Conservation (phyloP, 2,329 filamentous ascomycete genomes). For the Colletotrichum sp. region DNA sequence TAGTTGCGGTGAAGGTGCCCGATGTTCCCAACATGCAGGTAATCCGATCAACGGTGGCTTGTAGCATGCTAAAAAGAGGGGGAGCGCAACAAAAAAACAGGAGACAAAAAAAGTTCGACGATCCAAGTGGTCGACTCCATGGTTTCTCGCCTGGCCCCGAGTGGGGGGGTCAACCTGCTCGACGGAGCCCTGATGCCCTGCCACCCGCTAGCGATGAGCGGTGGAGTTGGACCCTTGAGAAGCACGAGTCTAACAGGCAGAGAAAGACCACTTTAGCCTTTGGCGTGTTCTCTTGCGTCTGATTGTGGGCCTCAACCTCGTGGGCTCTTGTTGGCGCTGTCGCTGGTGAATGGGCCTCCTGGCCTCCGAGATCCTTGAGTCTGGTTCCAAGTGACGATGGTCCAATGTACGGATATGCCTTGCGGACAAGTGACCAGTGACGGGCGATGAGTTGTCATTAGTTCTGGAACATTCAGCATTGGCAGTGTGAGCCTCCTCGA, state of each 20-base stretch:
- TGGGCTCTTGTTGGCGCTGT: not conserved
- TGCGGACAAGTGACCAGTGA: not conserved
- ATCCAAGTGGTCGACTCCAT: not conserved
- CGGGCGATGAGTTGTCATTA: constrained; percentile 11
- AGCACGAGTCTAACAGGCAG: not conserved
- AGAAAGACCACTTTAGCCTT: not conserved
- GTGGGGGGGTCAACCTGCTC: not conserved
- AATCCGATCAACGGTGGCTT: constrained; percentile 14
- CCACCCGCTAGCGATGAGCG: not conserved
- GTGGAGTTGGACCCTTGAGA: constrained; percentile 19
- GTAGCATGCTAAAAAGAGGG: constrained; percentile 5
- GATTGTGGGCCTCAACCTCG: constrained; percentile 2
- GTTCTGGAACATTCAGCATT: not conserved
- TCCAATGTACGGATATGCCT: not conserved
- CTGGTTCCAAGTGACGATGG: not conserved
- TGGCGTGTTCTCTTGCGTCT: not conserved
- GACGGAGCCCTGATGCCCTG: constrained; percentile 1
- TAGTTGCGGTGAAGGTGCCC: constrained; percentile 22
- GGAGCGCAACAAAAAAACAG: not conserved
- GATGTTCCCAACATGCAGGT: constrained; percentile 16
- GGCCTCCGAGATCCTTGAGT: not conserved
- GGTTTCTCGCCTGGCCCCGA: not conserved
- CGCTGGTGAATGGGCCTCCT: not conserved
- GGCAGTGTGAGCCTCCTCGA: not conserved
- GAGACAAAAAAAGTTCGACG: not conserved